A percentile compares a stretch with the other conserved stretches of the same genome.
phyloP scores from a whole-genome alignment of 2,329 filamentous ascomycete genomes.

The Hymenoscyphus salicellus region DNA sequence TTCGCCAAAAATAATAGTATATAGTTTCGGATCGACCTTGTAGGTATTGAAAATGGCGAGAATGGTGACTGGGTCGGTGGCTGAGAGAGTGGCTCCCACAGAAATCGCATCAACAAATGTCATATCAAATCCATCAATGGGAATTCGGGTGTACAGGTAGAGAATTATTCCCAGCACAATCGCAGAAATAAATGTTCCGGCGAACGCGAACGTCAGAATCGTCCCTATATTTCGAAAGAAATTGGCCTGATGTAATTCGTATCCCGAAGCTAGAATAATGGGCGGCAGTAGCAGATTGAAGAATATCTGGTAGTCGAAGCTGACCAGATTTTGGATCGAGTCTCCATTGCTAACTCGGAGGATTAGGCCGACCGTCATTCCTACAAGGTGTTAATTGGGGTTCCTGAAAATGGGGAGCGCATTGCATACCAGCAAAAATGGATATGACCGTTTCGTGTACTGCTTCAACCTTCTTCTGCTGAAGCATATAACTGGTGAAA shows the following conservation, averaged over 20 bases:
- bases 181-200: slow-evolving; percentile 93
- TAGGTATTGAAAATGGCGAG: slow-evolving; percentile 98
- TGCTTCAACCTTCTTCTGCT: slow-evolving; percentile 94
- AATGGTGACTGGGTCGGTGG: slow-evolving; percentile 96
- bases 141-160: slow-evolving; percentile 83
- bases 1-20: slow-evolving; percentile 98
- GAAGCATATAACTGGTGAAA: slow-evolving; percentile 94
- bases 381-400: slow-evolving; percentile 44
- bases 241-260: slow-evolving; percentile 96
- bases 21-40: slow-evolving; percentile 97
- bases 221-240: slow-evolving; percentile 98
- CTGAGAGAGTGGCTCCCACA: slow-evolving; percentile 91
- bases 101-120: slow-evolving; percentile 94
- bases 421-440: slow-evolving; percentile 78
- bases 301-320: slow-evolving; percentile 98
- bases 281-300: slow-evolving; percentile 98
- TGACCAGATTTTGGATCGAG: slow-evolving; percentile 84
- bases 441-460: slow-evolving; percentile 98
- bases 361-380: slow-evolving; percentile 91
- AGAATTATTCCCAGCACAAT: slow-evolving; percentile 88
- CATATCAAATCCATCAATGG: slow-evolving; percentile 80
- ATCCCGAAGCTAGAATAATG: slow-evolving; percentile 95
- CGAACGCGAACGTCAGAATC: slow-evolving; percentile 96
- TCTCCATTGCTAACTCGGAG: slow-evolving; percentile 78
- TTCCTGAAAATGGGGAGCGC: neutral